These are phyloP conservation scores for Leptosphaerulina australis DNA, from an alignment of 2,329 filamentous ascomycete genomes.

Conservation along the genomic window DNA sequence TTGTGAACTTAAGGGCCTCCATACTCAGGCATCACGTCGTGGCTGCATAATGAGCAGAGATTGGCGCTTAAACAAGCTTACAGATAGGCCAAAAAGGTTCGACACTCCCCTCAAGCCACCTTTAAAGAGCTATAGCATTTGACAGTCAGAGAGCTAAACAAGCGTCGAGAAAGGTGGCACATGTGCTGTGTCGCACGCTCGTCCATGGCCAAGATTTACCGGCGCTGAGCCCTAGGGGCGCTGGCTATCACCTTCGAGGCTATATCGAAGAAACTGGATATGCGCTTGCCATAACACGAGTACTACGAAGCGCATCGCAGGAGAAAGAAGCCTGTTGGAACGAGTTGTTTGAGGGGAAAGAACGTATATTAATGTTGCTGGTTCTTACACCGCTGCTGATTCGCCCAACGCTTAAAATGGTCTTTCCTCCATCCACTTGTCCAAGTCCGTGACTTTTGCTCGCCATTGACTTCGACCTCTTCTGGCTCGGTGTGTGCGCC, in stretches of 20 bases:
- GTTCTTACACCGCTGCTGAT: slow-evolving; percentile 37
- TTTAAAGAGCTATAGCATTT: background rate
- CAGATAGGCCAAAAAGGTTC: too few species aligned
- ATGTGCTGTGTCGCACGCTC: background rate
- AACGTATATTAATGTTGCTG: slow-evolving; percentile 20
- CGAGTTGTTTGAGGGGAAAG: background rate
- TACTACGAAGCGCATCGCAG: background rate
- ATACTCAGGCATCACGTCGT: background rate
- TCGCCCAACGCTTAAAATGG: slow-evolving; percentile 35
- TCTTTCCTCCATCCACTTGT: slow-evolving; percentile 43
- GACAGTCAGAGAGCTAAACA: background rate
- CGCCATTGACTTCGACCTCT: slow-evolving; percentile 20
- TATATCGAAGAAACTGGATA: background rate
- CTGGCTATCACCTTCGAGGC: background rate
- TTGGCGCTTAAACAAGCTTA: too few species aligned
- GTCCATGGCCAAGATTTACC: background rate
- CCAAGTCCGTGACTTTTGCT: slow-evolving; percentile 25
- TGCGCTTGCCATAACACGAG: background rate
- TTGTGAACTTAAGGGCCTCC: background rate
- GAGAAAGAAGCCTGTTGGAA: background rate
- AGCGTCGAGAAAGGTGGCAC: background rate
- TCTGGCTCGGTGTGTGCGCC: slow-evolving; percentile 26
- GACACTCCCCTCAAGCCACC: too few species aligned
- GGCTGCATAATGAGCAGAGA: background rate
- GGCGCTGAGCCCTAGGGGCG: background rate